These are phyloP conservation scores for Marchantia paleacea DNA, from an alignment of 225 moss, liverwort and hornwort species.

Conservation along the genomic window DNA sequence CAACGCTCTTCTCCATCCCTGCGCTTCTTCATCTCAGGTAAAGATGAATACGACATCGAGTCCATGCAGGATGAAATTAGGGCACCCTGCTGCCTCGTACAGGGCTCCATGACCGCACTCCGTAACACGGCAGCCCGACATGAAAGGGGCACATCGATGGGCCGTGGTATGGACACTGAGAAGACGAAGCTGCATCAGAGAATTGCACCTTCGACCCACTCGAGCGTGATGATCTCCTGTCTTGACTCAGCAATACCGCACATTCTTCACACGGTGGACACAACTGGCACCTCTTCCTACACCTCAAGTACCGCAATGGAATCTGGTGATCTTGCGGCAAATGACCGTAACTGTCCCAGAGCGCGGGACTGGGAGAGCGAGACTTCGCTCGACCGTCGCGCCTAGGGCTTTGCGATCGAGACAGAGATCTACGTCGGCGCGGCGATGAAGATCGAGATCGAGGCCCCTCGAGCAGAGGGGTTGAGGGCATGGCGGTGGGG, in stretches of 20 bases:
- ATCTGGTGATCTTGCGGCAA: constrained; percentile 15
- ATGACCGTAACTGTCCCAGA: neutral
- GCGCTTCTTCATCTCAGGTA: no score
- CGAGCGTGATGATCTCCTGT: neutral
- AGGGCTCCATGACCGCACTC: constrained; percentile 31
- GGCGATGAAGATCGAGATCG: neutral
- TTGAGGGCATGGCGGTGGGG: no score
- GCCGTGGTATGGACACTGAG: constrained; percentile 27
- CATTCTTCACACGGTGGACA: constrained; percentile 38
- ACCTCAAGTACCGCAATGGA: constrained; percentile 28
- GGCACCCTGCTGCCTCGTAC: no score
- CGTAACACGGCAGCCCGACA: constrained; percentile 28
- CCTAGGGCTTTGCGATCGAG: neutral
- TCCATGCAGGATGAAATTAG: no score
- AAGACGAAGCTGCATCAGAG: no score
- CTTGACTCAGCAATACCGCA: constrained; percentile 20
- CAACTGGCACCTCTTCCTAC: constrained; percentile 29
- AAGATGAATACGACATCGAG: no score
- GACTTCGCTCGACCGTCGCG: neutral
- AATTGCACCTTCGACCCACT: no score
- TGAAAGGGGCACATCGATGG: constrained; percentile 14
- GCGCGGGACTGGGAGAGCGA: neutral
- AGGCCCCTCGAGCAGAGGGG: no score
- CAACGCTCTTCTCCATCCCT: no score
- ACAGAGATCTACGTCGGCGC: neutral